Conservation (phyloP, 345 rosid species). For the Euphorbia peplus region DNA sequence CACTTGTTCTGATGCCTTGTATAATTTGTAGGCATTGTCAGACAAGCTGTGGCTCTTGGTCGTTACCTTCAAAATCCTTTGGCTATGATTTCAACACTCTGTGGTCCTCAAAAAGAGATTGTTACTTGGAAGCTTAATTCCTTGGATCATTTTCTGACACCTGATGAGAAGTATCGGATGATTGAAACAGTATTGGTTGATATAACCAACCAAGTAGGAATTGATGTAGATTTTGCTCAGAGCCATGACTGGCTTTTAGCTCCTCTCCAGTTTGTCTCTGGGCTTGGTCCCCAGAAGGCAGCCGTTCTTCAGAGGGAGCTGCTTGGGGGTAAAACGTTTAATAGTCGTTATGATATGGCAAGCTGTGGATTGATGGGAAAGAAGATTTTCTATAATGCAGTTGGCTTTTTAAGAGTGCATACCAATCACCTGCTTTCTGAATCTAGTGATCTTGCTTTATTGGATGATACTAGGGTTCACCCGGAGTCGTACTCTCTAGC, state of each 20-base stretch:
- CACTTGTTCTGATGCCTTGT: neutral
- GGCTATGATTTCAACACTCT: constrained; percentile 17
- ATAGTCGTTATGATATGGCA: neutral
- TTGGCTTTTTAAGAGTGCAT: constrained; percentile 8
- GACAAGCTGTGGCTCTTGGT: constrained; percentile 17
- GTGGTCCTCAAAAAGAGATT: constrained; percentile 11
- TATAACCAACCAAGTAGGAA: constrained; percentile 15
- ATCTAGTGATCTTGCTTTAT: neutral
- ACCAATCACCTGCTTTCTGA: neutral
- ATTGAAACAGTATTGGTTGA: constrained; percentile 18
- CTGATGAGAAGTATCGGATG: constrained; percentile 14
- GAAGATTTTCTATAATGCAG: constrained; percentile 15
- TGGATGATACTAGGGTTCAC: constrained; percentile 18
- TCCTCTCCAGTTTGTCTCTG: constrained; percentile 17
- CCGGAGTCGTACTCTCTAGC: constrained; percentile 17
- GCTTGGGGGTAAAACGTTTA: neutral
- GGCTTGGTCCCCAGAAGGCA: constrained; percentile 15
- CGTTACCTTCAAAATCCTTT: constrained; percentile 19
- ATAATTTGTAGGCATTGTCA: constrained; percentile 13
- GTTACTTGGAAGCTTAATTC: constrained; percentile 14
- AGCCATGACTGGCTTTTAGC: constrained; percentile 14
- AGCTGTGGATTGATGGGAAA: constrained; percentile 8
- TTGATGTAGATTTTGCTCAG: constrained; percentile 3
- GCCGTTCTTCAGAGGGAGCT: constrained; percentile 2
- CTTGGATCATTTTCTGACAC: constrained; percentile 10